These are phyloP conservation scores for Alliaria petiolata DNA, from an alignment of 345 rosid species.

Conservation along the genomic window DNA sequence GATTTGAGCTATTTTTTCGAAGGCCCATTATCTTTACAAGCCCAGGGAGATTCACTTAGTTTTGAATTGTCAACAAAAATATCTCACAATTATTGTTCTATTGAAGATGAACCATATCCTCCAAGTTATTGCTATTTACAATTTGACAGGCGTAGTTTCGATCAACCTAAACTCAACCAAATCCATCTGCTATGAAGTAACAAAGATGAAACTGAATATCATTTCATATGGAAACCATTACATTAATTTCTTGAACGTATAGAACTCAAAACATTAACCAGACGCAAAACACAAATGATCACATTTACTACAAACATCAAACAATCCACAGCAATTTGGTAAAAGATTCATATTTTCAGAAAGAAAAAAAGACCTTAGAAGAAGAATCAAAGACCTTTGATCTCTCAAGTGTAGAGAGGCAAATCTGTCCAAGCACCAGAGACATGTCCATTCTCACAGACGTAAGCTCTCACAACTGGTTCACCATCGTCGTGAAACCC, in stretches of 20 bases:
- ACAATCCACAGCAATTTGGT: neutral
- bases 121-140: no score
- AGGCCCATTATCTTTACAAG: no score
- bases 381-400: neutral
- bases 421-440: constrained; percentile 92
- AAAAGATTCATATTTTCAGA: neutral
- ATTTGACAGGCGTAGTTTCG: no score
- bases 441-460: constrained; percentile 95
- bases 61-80: no score
- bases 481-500: constrained; percentile 95
- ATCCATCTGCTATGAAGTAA: no score
- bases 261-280: neutral
- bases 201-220: no score
- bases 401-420: constrained; percentile 57
- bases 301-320: neutral
- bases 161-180: neutral
- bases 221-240: no score
- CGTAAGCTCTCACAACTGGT: constrained; percentile 93
- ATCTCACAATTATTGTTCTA: no score
- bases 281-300: neutral
- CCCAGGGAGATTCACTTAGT: no score
- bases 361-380: neutral
- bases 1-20: no score
- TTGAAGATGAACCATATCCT: no score
- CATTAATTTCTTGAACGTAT: neutral